phyloP scores from a whole-genome alignment of 225 moss, liverwort and hornwort genomes.

The Neckera pumila region DNA sequence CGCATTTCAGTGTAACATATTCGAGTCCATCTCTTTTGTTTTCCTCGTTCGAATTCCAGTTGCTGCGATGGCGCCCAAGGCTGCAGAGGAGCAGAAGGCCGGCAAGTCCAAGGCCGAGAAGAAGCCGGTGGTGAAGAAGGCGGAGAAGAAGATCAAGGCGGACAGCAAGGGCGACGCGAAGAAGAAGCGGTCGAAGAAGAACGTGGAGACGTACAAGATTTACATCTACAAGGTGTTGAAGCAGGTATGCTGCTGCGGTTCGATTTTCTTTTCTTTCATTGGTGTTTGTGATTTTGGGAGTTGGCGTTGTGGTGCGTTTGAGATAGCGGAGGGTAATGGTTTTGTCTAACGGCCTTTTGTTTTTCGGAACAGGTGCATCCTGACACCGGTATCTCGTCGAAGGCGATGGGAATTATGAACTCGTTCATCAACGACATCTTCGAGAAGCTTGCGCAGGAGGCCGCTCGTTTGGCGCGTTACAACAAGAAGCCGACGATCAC shows the following conservation, averaged over 20 bases:
- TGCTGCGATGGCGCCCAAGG: neutral
- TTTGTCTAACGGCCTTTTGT: neutral
- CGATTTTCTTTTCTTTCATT: accelerated
- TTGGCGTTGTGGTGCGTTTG: neutral
- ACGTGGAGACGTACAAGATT: neutral
- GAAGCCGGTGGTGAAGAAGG: neutral
- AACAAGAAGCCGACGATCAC: slow-evolving; percentile 17
- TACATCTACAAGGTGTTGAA: neutral
- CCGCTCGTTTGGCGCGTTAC: neutral
- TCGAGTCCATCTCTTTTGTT: no score
- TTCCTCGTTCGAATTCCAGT: neutral
- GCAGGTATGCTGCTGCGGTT: neutral
- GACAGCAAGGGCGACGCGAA: neutral
- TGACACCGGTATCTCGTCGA: slow-evolving; percentile 2
- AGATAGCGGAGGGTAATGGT: accelerated
- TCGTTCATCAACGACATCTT: neutral
- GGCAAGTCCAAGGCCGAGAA: neutral
- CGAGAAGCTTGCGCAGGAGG: neutral
- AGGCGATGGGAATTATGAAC: slow-evolving; percentile 19
- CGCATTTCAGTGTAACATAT: no score
- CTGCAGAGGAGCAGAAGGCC: neutral
- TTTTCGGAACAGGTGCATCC: neutral
- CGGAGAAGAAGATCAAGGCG: neutral
- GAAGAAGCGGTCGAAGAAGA: neutral
- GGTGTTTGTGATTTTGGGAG: neutral